Conservation (phyloP, 345 rosid genomes). For the Lepidium aucheri region DNA sequence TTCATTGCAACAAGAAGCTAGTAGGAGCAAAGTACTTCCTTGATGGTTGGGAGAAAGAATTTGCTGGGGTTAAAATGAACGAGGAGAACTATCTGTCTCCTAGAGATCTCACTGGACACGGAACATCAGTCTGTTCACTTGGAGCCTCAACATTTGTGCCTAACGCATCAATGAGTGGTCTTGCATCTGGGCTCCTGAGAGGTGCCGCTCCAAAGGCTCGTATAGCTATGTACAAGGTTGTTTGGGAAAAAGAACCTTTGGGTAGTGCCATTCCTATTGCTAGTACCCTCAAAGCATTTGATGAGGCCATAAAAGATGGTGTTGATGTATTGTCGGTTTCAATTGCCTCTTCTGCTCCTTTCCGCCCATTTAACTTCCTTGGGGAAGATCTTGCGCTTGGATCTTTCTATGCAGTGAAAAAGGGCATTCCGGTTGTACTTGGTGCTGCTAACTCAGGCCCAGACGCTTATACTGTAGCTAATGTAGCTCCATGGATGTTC, state of each 20-base stretch:
- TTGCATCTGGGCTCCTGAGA: slow-evolving; percentile 31
- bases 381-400: not conserved
- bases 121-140: slow-evolving; percentile 12
- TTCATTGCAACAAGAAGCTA: slow-evolving; percentile 29
- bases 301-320: slow-evolving; percentile 23
- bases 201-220: slow-evolving; percentile 39
- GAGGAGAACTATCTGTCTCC: slow-evolving; percentile 25
- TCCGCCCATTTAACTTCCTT: not conserved
- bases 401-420: slow-evolving; percentile 4
- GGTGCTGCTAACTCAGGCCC: not conserved
- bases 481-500: slow-evolving; percentile 14
- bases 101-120: slow-evolving; percentile 19
- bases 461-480: not conserved
- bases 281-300: not conserved
- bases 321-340: slow-evolving; percentile 21
- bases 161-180: slow-evolving; percentile 29
- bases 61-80: not conserved
- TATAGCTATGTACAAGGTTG: slow-evolving; percentile 37
- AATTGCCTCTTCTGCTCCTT: not conserved
- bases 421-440: slow-evolving; percentile 7
- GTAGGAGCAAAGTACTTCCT: slow-evolving; percentile 35
- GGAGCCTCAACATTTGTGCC: slow-evolving; percentile 28
- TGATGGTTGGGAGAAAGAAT: not conserved
- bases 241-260: not conserved
- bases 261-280: not conserved